phyloP scores from a whole-genome alignment of 202 grass and related monocot genomes.

The Elaeis oleifera region DNA sequence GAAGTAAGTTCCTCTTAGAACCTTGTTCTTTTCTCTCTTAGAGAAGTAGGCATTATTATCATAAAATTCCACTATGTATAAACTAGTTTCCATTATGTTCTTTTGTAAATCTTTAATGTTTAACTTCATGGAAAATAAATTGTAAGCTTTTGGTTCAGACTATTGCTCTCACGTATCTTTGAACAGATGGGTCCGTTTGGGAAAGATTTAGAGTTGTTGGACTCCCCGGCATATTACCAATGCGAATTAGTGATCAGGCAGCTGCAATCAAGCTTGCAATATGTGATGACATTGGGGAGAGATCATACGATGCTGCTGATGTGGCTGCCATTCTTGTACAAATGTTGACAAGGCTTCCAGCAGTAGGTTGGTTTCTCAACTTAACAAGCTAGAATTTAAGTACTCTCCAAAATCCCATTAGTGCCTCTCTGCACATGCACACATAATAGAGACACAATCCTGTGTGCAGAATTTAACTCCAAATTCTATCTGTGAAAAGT shows the following conservation, averaged over 20 bases:
- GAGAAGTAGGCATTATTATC: too few relatives aligned
- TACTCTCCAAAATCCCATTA: too few relatives aligned
- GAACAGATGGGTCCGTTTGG: conserved; percentile 82
- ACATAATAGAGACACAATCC: too few relatives aligned
- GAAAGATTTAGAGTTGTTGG: conserved; percentile 82
- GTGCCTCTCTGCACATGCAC: too few relatives aligned
- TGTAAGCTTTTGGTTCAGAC: too few relatives aligned
- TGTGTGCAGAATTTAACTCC: too few relatives aligned
- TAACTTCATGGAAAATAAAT: too few relatives aligned
- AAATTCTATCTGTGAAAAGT: too few relatives aligned
- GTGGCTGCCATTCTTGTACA: conserved; percentile 70
- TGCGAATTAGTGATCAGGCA: conserved; percentile 89
- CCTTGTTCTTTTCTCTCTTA: background rate
- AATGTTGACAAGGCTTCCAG: conserved; percentile 62
- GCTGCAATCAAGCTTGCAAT: conserved; percentile 95
- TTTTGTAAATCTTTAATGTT: too few relatives aligned
- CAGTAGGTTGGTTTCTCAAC: conserved; percentile 45
- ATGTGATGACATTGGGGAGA: conserved; percentile 95
- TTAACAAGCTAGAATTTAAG: too few relatives aligned
- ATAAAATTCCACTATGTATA: too few relatives aligned
- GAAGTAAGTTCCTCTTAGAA: conserved; percentile 36
- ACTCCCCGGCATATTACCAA: conserved; percentile 93
- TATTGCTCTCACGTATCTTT: background rate
- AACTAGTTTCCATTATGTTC: too few relatives aligned
- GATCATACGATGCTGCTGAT: conserved; percentile 81